Base-by-base conservation (phyloP, 306 rosid species). In the Chamaecrista fasciculata region DNA sequence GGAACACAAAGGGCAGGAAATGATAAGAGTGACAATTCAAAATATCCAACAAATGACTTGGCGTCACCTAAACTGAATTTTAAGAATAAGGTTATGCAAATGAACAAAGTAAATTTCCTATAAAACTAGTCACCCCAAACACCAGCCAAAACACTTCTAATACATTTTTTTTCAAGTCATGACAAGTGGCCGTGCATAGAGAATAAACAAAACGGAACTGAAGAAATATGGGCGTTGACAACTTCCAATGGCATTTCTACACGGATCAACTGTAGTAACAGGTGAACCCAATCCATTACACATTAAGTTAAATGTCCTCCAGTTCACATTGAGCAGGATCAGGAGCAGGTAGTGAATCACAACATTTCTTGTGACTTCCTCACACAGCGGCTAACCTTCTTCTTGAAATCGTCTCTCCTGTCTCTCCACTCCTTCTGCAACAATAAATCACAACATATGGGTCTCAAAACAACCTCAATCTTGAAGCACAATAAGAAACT, bases 371-470 rank as follows among this genome's bases (percentile, higher is more conserved):
- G 98, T 33, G 98, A 94, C 75, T 84, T 94, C 76, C 98, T 94
- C 81, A 94, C 96, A 14, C 98, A 90, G 44, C 95, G 90, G 70
- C 98, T 64, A 44, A 94, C 96, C 80, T 88, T 94, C 74, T 90
- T 94, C 92, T 89, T 90, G 95, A 94, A 94, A 2, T 88, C 98
- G 28, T 94, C 98, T 83, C 97, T 89, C 73, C 77, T 70, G 4
- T 94, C 98, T 80, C 98, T 88, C 98, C 98, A 94, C 81, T 86
- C 90, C 49, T 94, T 94, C 98, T 94, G 95, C 87, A 83, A 66
- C 42, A 72, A 36, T 19, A 64, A 8, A 74, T 7, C 68, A 49
- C 42, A 40, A 47, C 37, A 55, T 7, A 8, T n/a, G n/a, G 51
- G 33, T 62, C 72, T 49, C 2, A 71, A 11, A 48, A 20, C 69